Conservation (phyloP, 2,329 filamentous ascomycete species). For the Microdochium nivale region DNA sequence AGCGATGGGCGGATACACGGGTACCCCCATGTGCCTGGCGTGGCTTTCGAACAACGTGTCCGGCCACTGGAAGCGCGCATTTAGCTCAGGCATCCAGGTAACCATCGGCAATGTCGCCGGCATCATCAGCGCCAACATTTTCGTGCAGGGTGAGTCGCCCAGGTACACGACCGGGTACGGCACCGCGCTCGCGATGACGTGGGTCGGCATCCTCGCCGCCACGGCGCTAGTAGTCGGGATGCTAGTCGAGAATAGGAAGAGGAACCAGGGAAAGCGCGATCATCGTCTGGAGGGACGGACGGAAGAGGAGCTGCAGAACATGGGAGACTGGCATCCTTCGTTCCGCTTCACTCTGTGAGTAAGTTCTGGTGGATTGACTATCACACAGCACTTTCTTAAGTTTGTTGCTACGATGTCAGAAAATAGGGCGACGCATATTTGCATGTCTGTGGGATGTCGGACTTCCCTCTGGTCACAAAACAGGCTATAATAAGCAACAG, state of each 20-base stretch:
- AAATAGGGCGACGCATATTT: no score
- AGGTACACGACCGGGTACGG: conserved; percentile 27
- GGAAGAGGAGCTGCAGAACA: conserved; percentile 32
- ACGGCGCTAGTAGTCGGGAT: conserved; percentile 29
- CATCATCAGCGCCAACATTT: conserved; percentile 25
- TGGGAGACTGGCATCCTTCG: conserved; percentile 41
- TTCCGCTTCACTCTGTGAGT: conserved; percentile 33
- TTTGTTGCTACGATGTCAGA: no score
- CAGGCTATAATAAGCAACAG: no score
- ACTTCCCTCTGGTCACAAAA: no score
- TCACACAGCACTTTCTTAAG: no score
- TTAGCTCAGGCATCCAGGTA: conserved; percentile 39
- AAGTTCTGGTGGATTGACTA: no score
- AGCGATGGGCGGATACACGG: conserved; percentile 22
- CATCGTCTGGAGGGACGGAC: conserved; percentile 22
- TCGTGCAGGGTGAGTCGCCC: conserved; percentile 21
- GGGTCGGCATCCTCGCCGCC: conserved; percentile 22
- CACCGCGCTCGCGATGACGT: conserved; percentile 20
- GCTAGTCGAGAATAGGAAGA: conserved; percentile 33
- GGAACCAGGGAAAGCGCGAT: conserved; percentile 36
- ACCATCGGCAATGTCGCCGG: conserved; percentile 37
- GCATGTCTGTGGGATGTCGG: no score
- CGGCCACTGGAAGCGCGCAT: conserved; percentile 42
- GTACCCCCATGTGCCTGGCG: conserved; percentile 26
- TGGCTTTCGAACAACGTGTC: conserved; percentile 45